A percentile compares a stretch with the other conserved stretches of the same genome.
These are phyloP conservation scores for Jimgerdemannia flammicorona DNA, from an alignment of 192 early-diverging fungal species.

Conservation along the genomic window DNA sequence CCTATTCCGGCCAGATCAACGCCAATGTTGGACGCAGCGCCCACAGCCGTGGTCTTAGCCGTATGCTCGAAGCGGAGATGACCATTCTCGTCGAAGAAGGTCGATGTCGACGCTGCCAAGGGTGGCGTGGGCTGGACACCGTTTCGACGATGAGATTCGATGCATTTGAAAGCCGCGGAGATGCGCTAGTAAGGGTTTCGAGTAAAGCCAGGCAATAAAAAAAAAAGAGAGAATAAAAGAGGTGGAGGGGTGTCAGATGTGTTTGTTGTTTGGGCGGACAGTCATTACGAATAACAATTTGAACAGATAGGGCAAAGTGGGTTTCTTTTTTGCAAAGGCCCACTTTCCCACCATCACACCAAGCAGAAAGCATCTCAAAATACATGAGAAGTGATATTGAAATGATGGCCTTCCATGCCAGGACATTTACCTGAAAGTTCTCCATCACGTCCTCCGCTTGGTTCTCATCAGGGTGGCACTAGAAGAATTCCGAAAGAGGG, in stretches of 20 bases:
- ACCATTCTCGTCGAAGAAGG: neutral
- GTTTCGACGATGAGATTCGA: neutral
- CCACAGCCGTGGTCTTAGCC: neutral
- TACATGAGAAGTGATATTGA: too few species aligned
- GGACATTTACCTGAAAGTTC: neutral
- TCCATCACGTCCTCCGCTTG: neutral
- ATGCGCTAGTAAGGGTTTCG: neutral
- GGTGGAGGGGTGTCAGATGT: too few species aligned
- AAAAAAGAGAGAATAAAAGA: neutral
- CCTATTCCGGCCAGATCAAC: neutral
- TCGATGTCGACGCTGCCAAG: neutral
- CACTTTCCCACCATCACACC: too few species aligned
- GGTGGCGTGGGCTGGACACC: neutral
- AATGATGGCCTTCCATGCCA: too few species aligned
- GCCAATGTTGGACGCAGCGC: neutral
- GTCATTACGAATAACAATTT: neutral
- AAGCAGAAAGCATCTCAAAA: too few species aligned
- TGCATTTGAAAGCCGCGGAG: neutral
- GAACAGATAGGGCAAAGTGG: too few species aligned
- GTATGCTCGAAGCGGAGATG: neutral
- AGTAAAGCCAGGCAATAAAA: neutral
- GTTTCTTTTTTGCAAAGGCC: too few species aligned
- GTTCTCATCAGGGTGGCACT: neutral
- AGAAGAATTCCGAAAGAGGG: neutral
- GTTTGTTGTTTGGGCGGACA: neutral